Percentiles rank a stretch among this genome's conserved stretches.
Conservation (phyloP, 352 stramenopile genomes). For the Plasmopara muralis region DNA sequence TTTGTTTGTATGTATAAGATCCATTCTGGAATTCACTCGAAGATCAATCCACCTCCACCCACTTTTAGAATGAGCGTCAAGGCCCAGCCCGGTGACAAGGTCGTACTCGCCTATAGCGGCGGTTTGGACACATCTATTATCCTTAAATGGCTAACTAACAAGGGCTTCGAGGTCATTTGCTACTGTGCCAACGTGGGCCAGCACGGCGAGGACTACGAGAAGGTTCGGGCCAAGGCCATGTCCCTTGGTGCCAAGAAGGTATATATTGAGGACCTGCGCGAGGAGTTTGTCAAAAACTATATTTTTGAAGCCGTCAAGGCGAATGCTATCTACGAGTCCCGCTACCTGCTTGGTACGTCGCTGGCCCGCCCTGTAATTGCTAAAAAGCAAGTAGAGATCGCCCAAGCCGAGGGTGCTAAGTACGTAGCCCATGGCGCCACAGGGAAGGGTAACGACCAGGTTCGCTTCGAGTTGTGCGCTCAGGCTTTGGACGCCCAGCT, state of each 20-base stretch:
- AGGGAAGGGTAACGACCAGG: constrained; percentile 99
- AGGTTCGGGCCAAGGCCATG: constrained; percentile 90
- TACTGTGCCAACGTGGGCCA: constrained; percentile 99
- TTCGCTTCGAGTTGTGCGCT: constrained; percentile 97
- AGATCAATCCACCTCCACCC: constrained; percentile 13
- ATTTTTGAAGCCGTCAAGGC: constrained; percentile 92
- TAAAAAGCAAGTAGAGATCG: constrained; percentile 95
- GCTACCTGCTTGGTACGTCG: constrained; percentile 96
- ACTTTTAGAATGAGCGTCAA: constrained; percentile 55
- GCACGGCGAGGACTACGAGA: constrained; percentile 92
- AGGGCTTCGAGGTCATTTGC: constrained; percentile 98
- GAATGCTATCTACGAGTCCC: constrained; percentile 98
- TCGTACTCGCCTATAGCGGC: constrained; percentile 95
- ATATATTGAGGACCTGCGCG: constrained; percentile 95
- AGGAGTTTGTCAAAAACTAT: constrained; percentile 95
- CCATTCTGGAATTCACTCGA: too few species aligned
- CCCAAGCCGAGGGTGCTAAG: constrained; percentile 83
- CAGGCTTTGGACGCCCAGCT: constrained; percentile 94
- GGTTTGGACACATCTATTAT: constrained; percentile 98
- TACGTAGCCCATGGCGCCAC: constrained; percentile 96
- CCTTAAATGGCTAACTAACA: constrained; percentile 97
- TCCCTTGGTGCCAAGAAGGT: constrained; percentile 78
- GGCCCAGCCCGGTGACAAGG: constrained; percentile 78
- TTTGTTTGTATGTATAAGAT: too few species aligned
- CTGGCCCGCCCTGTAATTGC: constrained; percentile 97